Evolutionary conservation across 495 filamentous ascomycete species (phyloP).

Genomic region (Penicillium paradoxum): DNA sequence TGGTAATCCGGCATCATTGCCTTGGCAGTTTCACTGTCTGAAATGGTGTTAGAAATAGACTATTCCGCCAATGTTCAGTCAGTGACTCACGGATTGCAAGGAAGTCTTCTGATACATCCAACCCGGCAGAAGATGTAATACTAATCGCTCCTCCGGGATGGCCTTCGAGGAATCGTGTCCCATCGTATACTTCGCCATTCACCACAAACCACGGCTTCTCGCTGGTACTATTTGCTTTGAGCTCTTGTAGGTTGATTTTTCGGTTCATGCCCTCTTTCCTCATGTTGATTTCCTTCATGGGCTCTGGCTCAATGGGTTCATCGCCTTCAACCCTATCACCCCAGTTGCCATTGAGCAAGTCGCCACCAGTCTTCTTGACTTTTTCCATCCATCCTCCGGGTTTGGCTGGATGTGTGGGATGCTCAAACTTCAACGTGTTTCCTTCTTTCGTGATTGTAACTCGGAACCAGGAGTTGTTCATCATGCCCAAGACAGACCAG

Average conservation of each 20-base stretch:
- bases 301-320: conserved; percentile 38
- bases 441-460: conserved; percentile 72
- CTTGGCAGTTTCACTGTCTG: conserved; percentile 90
- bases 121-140: conserved; percentile 76
- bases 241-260: conserved; percentile 64
- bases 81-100: conserved; percentile 78
- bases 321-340: conserved; percentile 67
- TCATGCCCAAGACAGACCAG: conserved; percentile 96
- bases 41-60: conserved; percentile 3
- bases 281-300: conserved; percentile 73
- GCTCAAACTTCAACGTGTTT: conserved; percentile 70
- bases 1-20: conserved; percentile 88
- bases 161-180: conserved; percentile 72
- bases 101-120: conserved; percentile 91
- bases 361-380: conserved; percentile 82
- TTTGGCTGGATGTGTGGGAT: conserved; percentile 80
- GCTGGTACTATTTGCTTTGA: conserved; percentile 62
- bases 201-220: conserved; percentile 86
- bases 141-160: conserved; percentile 89
- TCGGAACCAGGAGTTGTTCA: conserved; percentile 97
- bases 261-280: conserved; percentile 62
- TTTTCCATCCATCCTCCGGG: conserved; percentile 94
- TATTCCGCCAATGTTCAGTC: not conserved
- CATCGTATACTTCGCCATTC: conserved; percentile 89
- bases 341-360: conserved; percentile 81